Evolutionary conservation across 768 basidiomycete genomes (phyloP).

Genomic region (Multifurca ochricompacta): DNA sequence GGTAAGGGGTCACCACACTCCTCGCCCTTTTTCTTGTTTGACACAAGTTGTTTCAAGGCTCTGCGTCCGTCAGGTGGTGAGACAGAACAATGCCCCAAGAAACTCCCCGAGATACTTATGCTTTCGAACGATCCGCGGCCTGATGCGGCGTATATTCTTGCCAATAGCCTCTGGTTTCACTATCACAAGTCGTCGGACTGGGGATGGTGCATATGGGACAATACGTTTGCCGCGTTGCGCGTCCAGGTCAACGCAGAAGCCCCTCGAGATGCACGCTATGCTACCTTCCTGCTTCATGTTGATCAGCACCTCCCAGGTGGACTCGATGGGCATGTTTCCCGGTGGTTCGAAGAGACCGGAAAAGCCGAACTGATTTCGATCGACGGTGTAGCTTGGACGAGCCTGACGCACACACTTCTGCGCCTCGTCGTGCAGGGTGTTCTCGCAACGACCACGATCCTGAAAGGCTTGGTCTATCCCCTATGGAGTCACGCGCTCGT

Average conservation of each 20-base stretch:
- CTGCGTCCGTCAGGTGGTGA: conserved; percentile 33
- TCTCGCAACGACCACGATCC: conserved; percentile 61
- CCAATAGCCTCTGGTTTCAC: conserved; percentile 76
- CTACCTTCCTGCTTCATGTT: conserved; percentile 60
- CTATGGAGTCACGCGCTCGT: conserved; percentile 58
- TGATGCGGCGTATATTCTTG: conserved; percentile 61
- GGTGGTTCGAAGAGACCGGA: conserved; percentile 67
- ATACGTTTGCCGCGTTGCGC: conserved; percentile 64
- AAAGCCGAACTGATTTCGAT: conserved; percentile 55
- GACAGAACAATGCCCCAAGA: conserved; percentile 30
- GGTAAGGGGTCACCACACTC: conserved; percentile 32
- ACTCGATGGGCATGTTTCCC: conserved; percentile 59
- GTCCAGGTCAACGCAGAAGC: conserved; percentile 45
- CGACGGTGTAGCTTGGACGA: conserved; percentile 56
- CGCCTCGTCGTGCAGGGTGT: conserved; percentile 61
- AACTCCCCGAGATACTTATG: conserved; percentile 55
- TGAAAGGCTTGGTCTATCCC: conserved; percentile 71
- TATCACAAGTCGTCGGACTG: conserved; percentile 66
- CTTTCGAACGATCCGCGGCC: conserved; percentile 51
- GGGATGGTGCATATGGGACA: conserved; percentile 83
- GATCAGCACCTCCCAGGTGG: conserved; percentile 71
- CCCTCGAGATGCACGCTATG: conserved; percentile 57
- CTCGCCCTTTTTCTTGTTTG: background rate
- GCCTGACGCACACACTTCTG: conserved; percentile 53
- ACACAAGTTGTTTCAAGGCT: conserved; percentile 27